Evolutionary conservation across 805 yeast genomes (phyloP).

Genomic region (Candida silvicultrix): DNA sequence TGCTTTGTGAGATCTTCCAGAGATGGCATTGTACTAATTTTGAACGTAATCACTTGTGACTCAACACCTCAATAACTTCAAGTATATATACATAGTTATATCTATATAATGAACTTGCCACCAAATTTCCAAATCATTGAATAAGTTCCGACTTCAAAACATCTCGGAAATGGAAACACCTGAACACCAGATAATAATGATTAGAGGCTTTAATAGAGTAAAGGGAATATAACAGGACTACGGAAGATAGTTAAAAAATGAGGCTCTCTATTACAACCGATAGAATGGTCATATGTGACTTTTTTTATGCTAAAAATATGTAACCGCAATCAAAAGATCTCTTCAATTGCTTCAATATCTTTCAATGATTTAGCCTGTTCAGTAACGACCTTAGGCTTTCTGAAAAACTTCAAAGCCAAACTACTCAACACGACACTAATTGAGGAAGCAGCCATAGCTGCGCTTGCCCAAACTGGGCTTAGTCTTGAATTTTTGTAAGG

Average conservation of each 20-base stretch:
- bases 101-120: background rate
- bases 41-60: too few relatives aligned
- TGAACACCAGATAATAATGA: background rate
- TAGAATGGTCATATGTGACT: too few relatives aligned
- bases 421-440: constrained; percentile 54
- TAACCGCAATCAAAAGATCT: background rate
- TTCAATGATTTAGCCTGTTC: constrained; percentile 7
- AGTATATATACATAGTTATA: background rate
- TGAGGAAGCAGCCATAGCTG: constrained; percentile 58
- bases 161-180: background rate
- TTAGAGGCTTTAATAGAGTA: too few relatives aligned
- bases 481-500: constrained; percentile 48
- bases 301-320: too few relatives aligned
- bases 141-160: background rate
- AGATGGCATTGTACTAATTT: constrained; percentile 31
- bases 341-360: constrained; percentile 9
- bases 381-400: constrained; percentile 25
- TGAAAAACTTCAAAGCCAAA: constrained; percentile 42
- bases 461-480: constrained; percentile 62
- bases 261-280: too few relatives aligned
- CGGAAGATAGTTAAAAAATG: too few relatives aligned
- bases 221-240: too few relatives aligned
- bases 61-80: too few relatives aligned
- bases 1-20: constrained; percentile 66
- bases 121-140: background rate